Evolutionary conservation across 805 yeast genomes (phyloP).

Genomic region (Metschnikowia dekortorum): DNA sequence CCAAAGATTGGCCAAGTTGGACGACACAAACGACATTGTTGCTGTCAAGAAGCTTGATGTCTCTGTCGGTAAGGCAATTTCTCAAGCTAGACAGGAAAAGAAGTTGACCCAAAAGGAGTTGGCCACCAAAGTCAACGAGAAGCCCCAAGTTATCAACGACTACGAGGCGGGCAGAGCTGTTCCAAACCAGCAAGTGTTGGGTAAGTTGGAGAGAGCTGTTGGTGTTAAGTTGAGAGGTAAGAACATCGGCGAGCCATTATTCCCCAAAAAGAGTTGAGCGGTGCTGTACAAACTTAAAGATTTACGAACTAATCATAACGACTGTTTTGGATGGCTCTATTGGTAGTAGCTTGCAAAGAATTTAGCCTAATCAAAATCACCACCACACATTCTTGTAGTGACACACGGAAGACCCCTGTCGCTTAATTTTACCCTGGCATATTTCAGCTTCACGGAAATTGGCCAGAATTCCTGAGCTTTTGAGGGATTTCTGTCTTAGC

Average conservation of each 20-base stretch:
- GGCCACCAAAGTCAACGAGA: slow-evolving; percentile 93
- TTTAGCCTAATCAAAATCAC: not conserved
- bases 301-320: not conserved
- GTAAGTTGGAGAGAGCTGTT: slow-evolving; percentile 87
- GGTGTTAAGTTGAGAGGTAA: slow-evolving; percentile 96
- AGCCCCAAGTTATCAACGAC: slow-evolving; percentile 91
- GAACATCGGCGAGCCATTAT: slow-evolving; percentile 86
- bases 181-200: slow-evolving; percentile 92
- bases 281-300: not conserved
- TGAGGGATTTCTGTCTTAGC: not conserved
- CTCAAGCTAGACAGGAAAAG: slow-evolving; percentile 82
- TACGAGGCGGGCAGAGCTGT: slow-evolving; percentile 96
- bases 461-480: not conserved
- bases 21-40: slow-evolving; percentile 89
- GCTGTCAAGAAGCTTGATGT: slow-evolving; percentile 85
- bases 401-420: not conserved
- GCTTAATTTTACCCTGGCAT: not conserved
- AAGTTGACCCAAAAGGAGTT: slow-evolving; percentile 90
- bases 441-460: not conserved
- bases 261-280: slow-evolving; percentile 46
- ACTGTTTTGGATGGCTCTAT: not conserved
- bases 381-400: not conserved
- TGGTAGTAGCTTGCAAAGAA: not conserved
- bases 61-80: slow-evolving; percentile 82
- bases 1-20: slow-evolving; percentile 89